A percentile compares a stretch with the other conserved stretches of the same genome.
Conservation (phyloP, 306 rosid genomes). For the Senna siamea region DNA sequence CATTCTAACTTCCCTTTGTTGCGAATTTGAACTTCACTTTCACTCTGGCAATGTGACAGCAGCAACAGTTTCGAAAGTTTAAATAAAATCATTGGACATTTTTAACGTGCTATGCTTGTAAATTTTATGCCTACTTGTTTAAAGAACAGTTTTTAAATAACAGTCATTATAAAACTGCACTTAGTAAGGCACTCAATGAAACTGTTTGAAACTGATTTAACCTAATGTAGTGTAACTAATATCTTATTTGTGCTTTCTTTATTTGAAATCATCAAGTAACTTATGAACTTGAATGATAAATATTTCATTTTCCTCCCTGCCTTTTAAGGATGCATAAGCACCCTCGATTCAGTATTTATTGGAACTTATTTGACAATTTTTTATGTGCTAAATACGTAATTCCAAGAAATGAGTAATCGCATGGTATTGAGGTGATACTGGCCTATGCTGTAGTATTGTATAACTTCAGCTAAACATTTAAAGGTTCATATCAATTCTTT, state of each 20-base stretch:
- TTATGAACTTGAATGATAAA: not conserved
- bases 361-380: not conserved
- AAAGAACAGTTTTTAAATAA: not conserved
- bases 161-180: not conserved
- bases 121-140: not conserved
- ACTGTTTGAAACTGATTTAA: no score
- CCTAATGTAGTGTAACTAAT: not conserved
- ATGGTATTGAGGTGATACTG: not conserved
- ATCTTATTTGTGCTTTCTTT: not conserved
- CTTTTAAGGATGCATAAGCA: not conserved
- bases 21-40: not conserved
- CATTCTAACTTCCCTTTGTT: not conserved
- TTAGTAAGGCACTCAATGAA: not conserved
- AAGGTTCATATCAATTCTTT: not conserved
- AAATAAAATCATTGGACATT: no score
- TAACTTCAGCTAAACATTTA: not conserved
- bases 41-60: no score
- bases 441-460: not conserved
- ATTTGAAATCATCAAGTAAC: not conserved
- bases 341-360: not conserved
- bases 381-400: not conserved
- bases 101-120: not conserved
- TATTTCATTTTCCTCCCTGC: not conserved
- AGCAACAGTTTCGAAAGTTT: no score
- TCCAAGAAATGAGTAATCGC: not conserved